Evolutionary conservation across 441 rosid genomes (phyloP), one percentile per base, ranked within the genome.

Genomic region (Capsella rubella): DNA sequence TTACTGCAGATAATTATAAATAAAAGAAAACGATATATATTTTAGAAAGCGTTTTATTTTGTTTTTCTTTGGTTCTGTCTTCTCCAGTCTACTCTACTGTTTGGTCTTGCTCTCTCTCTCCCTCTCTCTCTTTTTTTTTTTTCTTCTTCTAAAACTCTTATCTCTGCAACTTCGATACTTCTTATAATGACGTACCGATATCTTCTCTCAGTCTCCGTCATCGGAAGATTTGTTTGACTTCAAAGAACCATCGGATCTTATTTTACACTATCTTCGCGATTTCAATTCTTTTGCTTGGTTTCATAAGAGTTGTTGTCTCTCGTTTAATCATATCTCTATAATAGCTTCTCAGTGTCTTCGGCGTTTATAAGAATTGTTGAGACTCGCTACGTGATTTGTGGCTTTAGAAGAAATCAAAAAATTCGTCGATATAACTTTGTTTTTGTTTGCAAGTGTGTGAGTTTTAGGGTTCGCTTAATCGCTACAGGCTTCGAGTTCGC

Each of bases 371-470:
- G 58, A 73, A 43, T 11, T 72, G 29, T 15, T 67, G 62, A 60
- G 63, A 31, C 5, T 59, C 40, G 40, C 9, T 37, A 12, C 40
- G 40, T 37, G 12, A 37, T 47, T 47, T 40, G 47, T n/a, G 37
- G 32, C 51, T 21, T 2, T 21, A 21, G 25, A 21, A 21, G 25
- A 21, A 21, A 21, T 21, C 2, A 21, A 21, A 18, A 42, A 76
- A 76, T 76, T 70, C 54, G 79, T 76, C 79, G 79, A 76, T 3
- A 56, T 69, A 18, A 69, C 79, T 69, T 28, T 27, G 56, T 69
- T 16, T n/a, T 14, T 2, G 21, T n/a, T 14, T 2, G 21, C 15
- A 45, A 14, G 65, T n/a, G 65, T 7, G 12, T 45, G 9, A 68
- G 69, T 59, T 62, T 70, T 69, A 46, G 64, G 74, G 64, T 52